A percentile compares a stretch with the other conserved stretches of the same genome.
These are phyloP conservation scores for Zoysia pacifica DNA, from an alignment of 176 grass and related monocot species.

Conservation along the genomic window DNA sequence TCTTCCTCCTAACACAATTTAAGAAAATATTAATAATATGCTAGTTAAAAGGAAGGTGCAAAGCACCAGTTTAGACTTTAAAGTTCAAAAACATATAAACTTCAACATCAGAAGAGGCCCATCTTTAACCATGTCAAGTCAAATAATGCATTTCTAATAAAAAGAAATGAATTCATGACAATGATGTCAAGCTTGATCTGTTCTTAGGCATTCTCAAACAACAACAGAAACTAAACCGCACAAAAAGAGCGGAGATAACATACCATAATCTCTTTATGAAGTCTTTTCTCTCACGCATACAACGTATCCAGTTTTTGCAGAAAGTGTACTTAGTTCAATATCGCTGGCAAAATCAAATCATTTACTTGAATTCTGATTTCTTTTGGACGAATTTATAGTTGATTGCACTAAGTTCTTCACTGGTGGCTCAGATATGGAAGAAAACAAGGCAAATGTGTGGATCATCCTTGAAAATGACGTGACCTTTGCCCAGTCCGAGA, in stretches of 20 bases:
- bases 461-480: constrained; percentile 54
- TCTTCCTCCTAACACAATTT: constrained; percentile 72
- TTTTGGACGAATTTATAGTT: constrained; percentile 24
- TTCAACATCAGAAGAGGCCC: neutral
- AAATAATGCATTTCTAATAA: neutral
- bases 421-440: constrained; percentile 38
- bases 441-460: constrained; percentile 48
- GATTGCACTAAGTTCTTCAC: constrained; percentile 34
- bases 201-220: neutral
- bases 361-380: constrained; percentile 28
- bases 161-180: neutral
- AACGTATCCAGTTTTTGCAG: constrained; percentile 69
- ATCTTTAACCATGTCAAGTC: neutral
- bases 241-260: constrained; percentile 4
- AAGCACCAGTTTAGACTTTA: neutral
- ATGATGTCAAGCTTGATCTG: neutral
- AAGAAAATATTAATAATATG: constrained; percentile 8
- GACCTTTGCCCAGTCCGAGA: no score
- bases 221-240: neutral
- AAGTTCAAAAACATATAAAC: neutral
- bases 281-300: constrained; percentile 82
- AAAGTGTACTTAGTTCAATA: constrained; percentile 70
- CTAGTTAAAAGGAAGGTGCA: neutral
- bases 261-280: constrained; percentile 91
- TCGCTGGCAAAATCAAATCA: constrained; percentile 26